Percentiles rank a stretch among this genome's conserved stretches.
phyloP scores from a whole-genome alignment of 768 basidiomycete genomes.

The Suillus fuscotomentosus region DNA sequence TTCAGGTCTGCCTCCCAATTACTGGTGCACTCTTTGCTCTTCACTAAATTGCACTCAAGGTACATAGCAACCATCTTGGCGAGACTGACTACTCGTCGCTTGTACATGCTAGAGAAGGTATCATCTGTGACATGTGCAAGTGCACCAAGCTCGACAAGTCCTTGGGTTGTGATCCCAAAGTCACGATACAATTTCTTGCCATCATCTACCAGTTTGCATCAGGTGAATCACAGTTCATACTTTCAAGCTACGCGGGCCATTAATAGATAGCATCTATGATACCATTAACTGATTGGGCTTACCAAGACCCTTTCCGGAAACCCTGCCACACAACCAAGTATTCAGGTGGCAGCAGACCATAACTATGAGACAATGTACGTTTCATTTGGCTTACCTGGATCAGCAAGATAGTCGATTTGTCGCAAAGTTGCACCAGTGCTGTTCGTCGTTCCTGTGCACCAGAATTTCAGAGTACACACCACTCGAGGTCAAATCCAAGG shows the following conservation, averaged over 20 bases:
- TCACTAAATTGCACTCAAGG: constrained; percentile 35
- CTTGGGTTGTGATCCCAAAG: constrained; percentile 40
- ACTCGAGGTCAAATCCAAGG: constrained; percentile 53
- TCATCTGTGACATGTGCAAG: constrained; percentile 41
- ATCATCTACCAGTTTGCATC: constrained; percentile 34
- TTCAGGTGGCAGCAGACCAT: background rate
- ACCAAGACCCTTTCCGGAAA: constrained; percentile 45
- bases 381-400: constrained; percentile 50
- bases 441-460: constrained; percentile 34
- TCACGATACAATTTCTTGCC: constrained; percentile 48
- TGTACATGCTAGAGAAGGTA: constrained; percentile 30
- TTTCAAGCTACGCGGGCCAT: constrained; percentile 11
- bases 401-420: constrained; percentile 41
- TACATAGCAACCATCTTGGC: constrained; percentile 44
- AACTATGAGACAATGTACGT: constrained; percentile 26
- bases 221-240: background rate
- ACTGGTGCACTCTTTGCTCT: constrained; percentile 44
- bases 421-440: constrained; percentile 47
- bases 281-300: constrained; percentile 1
- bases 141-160: constrained; percentile 45
- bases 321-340: constrained; percentile 22
- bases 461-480: constrained; percentile 37
- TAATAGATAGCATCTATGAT: background rate
- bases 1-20: constrained; percentile 45
- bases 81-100: constrained; percentile 41